Conservation (phyloP, 176 grass and related monocot species). For the Oryza australiensis region DNA sequence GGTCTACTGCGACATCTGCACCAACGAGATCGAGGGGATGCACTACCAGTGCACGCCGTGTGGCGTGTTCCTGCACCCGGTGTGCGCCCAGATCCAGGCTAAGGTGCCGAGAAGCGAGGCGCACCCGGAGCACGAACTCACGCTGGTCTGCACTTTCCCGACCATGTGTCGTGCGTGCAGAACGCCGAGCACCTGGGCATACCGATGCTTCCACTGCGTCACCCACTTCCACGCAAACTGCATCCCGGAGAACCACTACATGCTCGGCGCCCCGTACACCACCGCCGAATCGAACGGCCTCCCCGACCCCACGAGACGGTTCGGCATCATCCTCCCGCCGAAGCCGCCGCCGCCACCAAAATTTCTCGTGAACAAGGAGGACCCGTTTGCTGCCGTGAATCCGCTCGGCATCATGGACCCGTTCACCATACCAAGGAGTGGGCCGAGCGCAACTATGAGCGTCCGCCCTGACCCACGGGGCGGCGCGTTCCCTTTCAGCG, state of each 20-base stretch:
- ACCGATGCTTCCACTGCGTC: background rate
- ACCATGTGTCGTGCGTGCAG: no score
- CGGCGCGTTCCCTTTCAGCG: no score
- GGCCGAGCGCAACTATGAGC: no score
- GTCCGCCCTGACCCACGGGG: no score
- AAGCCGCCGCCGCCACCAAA: background rate
- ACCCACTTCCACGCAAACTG: background rate
- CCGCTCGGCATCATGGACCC: no score
- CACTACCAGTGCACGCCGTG: background rate
- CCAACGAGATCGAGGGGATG: conserved; percentile 9
- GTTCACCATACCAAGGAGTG: no score
- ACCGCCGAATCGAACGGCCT: background rate
- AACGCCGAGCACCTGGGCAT: no score
- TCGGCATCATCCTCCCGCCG: background rate
- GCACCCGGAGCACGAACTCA: conserved; percentile 17
- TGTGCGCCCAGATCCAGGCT: background rate
- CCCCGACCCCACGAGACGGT: background rate
- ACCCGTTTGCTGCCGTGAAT: background rate
- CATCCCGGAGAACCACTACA: background rate
- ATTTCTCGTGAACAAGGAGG: background rate
- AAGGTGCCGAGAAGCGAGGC: background rate
- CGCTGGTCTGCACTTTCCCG: background rate
- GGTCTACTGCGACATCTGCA: background rate
- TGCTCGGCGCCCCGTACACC: background rate
- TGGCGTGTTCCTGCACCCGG: background rate